These are phyloP conservation scores for Candida anglica DNA, from an alignment of 805 yeast species.

Conservation along the genomic window DNA sequence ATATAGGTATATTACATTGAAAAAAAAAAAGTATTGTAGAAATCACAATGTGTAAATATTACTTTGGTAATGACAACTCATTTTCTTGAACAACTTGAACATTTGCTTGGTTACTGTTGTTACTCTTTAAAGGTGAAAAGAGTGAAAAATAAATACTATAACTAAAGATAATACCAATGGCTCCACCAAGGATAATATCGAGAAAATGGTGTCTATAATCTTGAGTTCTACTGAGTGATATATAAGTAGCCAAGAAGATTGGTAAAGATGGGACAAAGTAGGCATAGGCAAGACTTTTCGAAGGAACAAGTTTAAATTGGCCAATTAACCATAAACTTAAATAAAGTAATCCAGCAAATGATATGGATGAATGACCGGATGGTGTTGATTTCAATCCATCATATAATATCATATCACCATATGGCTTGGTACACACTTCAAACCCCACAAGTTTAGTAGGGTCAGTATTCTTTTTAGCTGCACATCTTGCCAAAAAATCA, in stretches of 20 bases:
- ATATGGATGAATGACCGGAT: constrained; percentile 35
- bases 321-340: constrained; percentile 30
- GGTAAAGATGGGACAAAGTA: constrained; percentile 13
- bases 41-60: too few relatives aligned
- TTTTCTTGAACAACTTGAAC: too few relatives aligned
- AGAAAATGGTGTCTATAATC: constrained; percentile 35
- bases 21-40: too few relatives aligned
- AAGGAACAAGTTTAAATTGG: constrained; percentile 14
- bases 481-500: constrained; percentile 39
- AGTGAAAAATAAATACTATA: constrained; percentile 6
- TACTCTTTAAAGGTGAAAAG: constrained; percentile 2
- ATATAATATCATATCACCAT: constrained; percentile 20
- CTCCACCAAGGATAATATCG: constrained; percentile 26
- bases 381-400: constrained; percentile 42
- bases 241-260: constrained; percentile 23
- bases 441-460: constrained; percentile 21
- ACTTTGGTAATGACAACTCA: too few relatives aligned
- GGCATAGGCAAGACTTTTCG: constrained; percentile 8
- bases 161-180: constrained; percentile 20
- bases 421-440: constrained; percentile 29
- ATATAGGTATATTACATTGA: constrained; percentile 5
- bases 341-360: constrained; percentile 30
- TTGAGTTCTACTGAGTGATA: constrained; percentile 29
- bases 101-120: background rate
- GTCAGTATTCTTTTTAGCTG: constrained; percentile 19